Conservation (phyloP, 257 asterid species). For the Agastache rugosa region DNA sequence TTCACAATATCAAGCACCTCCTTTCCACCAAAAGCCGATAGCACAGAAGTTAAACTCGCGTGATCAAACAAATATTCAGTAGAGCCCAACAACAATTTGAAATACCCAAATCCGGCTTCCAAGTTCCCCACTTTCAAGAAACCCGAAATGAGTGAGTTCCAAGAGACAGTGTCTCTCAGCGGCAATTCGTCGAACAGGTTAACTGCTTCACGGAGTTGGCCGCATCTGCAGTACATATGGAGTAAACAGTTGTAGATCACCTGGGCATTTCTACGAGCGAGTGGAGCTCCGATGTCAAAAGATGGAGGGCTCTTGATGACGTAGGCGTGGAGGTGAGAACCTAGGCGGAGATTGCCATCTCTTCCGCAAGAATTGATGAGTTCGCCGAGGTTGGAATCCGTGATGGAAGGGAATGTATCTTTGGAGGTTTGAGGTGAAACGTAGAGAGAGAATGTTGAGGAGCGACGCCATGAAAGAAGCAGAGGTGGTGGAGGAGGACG, state of each 20-base stretch:
- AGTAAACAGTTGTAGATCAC: slow-evolving; percentile 67
- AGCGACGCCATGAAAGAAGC: slow-evolving; percentile 35
- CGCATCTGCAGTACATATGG: slow-evolving; percentile 53
- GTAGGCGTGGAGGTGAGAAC: slow-evolving; percentile 74
- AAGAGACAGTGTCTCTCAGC: slow-evolving; percentile 66
- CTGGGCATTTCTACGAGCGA: background rate
- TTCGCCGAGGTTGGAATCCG: slow-evolving; percentile 47
- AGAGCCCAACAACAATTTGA: slow-evolving; percentile 51
- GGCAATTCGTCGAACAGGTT: slow-evolving; percentile 83
- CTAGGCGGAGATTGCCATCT: slow-evolving; percentile 60
- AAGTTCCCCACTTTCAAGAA: slow-evolving; percentile 53
- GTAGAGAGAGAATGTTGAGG: slow-evolving; percentile 30
- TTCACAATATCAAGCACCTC: slow-evolving; percentile 44
- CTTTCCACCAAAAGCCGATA: slow-evolving; percentile 62
- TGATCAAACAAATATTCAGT: slow-evolving; percentile 50
- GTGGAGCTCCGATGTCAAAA: slow-evolving; percentile 14
- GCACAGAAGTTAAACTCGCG: slow-evolving; percentile 68
- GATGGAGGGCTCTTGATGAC: slow-evolving; percentile 60
- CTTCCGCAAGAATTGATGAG: slow-evolving; percentile 58
- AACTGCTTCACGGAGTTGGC: slow-evolving; percentile 50
- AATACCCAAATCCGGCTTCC: slow-evolving; percentile 56
- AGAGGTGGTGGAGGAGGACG: slow-evolving; percentile 29
- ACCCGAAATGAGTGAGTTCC: slow-evolving; percentile 90
- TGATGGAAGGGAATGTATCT: slow-evolving; percentile 26
- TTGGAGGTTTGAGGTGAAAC: slow-evolving; percentile 33